Evolutionary conservation across 2,329 filamentous ascomycete genomes (phyloP).

Genomic region (Metarhizium anisopliae): DNA sequence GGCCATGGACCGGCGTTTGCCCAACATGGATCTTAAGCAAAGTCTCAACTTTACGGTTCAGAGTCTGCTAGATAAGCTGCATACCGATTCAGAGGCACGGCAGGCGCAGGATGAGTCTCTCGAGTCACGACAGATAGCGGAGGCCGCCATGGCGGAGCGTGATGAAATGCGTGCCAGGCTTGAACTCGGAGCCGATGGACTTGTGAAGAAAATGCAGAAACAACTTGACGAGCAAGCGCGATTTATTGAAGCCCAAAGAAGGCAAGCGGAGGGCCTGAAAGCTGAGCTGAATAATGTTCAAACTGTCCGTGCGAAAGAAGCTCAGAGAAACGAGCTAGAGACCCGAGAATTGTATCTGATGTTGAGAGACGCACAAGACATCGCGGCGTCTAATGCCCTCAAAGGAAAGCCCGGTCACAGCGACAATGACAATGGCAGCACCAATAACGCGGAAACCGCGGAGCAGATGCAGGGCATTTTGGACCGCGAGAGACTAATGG

Average conservation of each 20-base stretch:
- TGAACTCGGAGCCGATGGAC: constrained; percentile 83
- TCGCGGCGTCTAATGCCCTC: constrained; percentile 74
- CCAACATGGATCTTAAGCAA: constrained; percentile 96
- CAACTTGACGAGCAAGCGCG: constrained; percentile 88
- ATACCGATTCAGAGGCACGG: constrained; percentile 90
- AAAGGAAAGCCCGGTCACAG: constrained; percentile 31
- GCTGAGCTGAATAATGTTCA: constrained; percentile 83
- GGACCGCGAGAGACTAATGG: constrained; percentile 86
- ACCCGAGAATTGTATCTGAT: constrained; percentile 96
- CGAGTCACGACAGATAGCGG: constrained; percentile 85
- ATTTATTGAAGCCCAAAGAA: constrained; percentile 79
- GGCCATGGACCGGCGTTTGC: constrained; percentile 90
- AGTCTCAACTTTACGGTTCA: constrained; percentile 97
- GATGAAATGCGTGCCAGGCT: constrained; percentile 89
- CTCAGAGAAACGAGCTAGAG: constrained; percentile 91
- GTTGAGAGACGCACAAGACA: constrained; percentile 94
- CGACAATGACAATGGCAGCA: constrained; percentile 16
- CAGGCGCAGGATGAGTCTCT: constrained; percentile 87
- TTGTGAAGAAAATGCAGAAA: constrained; percentile 86
- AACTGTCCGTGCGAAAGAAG: constrained; percentile 76
- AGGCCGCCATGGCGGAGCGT: constrained; percentile 90
- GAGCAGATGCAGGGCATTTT: constrained; percentile 83
- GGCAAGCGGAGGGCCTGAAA: constrained; percentile 82
- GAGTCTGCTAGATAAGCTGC: constrained; percentile 86
- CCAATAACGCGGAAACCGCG: constrained; percentile 56